Conservation (phyloP, 2,329 filamentous ascomycete genomes). For the Sporothrix luriei region DNA sequence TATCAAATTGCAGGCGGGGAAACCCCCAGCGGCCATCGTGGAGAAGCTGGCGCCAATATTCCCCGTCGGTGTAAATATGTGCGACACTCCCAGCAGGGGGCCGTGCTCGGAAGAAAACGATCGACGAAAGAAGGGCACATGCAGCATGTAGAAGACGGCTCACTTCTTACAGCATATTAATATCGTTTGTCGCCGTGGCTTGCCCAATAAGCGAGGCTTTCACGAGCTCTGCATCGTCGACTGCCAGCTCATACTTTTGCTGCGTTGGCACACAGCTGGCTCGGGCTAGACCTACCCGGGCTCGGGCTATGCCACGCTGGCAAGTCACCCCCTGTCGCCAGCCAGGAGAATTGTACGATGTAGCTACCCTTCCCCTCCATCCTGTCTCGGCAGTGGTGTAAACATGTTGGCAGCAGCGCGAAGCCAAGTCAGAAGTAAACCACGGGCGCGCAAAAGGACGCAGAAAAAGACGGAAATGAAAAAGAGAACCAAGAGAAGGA, state of each 20-base stretch:
- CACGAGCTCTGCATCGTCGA: neutral
- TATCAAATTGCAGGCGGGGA: too few species aligned
- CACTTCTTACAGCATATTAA: slow-evolving; percentile 1
- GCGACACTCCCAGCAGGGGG: slow-evolving; percentile 9
- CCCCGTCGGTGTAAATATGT: slow-evolving; percentile 9
- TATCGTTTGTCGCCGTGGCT: neutral
- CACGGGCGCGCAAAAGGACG: neutral
- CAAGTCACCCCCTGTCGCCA: slow-evolving; percentile 14
- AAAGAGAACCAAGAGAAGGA: neutral
- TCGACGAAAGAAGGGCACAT: neutral
- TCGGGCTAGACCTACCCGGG: slow-evolving; percentile 8
- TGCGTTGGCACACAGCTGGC: slow-evolving; percentile 29
- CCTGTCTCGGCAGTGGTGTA: slow-evolving; percentile 16
- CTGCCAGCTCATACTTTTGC: slow-evolving; percentile 31
- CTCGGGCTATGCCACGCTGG: slow-evolving; percentile 18
- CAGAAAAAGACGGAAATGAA: neutral
- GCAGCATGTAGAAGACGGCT: neutral
- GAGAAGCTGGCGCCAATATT: slow-evolving; percentile 6
- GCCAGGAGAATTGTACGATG: slow-evolving; percentile 10
- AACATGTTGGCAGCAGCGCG: slow-evolving; percentile 14
- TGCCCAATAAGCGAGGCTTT: neutral
- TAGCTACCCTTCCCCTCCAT: slow-evolving; percentile 14
- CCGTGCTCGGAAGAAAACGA: neutral
- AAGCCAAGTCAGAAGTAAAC: neutral
- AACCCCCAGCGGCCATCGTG: neutral